These are phyloP conservation scores for Ambrosia trifida DNA, from an alignment of 129 eudicot species.

Conservation along the genomic window DNA sequence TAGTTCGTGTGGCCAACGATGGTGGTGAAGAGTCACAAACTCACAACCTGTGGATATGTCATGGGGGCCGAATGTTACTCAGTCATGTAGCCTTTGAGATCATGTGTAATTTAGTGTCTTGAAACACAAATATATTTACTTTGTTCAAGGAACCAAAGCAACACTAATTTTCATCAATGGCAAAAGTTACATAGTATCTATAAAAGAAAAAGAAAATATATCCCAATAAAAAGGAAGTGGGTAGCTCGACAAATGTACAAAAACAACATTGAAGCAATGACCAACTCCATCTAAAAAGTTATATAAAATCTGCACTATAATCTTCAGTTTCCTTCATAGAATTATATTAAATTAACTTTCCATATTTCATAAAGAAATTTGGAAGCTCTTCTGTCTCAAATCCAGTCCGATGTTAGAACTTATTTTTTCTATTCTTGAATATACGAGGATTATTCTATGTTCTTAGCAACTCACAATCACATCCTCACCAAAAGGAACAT, in stretches of 20 bases:
- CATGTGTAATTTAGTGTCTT: background rate
- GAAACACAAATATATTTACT: background rate
- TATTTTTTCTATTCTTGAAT: conserved; percentile 34
- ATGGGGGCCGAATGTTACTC: no score
- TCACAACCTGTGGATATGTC: no score
- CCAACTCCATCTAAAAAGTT: conserved; percentile 33
- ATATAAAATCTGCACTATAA: conserved; percentile 16
- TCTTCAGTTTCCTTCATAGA: conserved; percentile 22
- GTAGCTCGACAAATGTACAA: conserved; percentile 29
- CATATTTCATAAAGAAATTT: conserved; percentile 19
- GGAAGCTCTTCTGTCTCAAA: conserved; percentile 24
- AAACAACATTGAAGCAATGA: conserved; percentile 23
- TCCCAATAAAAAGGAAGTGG: conserved; percentile 6
- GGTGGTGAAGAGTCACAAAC: no score
- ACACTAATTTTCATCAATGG: conserved; percentile 7
- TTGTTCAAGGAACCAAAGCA: conserved; percentile 8
- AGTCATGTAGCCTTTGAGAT: no score
- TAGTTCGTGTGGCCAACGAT: no score
- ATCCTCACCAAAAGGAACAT: conserved; percentile 39
- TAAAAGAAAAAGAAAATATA: conserved; percentile 15
- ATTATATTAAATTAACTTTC: conserved; percentile 28
- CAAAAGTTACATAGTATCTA: conserved; percentile 21
- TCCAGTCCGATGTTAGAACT: conserved; percentile 28
- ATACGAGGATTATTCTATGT: conserved; percentile 31
- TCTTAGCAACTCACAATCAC: conserved; percentile 31